Evolutionary conservation across 768 basidiomycete species (phyloP), one percentile per base, ranked within the genome.

Genomic region (Pulveroboletus sp.): DNA sequence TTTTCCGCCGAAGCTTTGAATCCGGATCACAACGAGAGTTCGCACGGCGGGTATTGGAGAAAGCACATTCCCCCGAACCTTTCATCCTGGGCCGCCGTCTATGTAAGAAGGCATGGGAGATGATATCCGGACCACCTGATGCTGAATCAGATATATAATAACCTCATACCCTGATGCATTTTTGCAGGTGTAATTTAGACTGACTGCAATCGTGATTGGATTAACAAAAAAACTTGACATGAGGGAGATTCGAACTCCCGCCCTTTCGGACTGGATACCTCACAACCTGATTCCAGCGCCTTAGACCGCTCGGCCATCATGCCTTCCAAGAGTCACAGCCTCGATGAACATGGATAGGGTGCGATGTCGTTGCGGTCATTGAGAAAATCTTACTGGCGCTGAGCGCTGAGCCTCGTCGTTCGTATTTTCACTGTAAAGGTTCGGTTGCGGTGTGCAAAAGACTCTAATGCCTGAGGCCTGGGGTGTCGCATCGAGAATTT

Each of bases 21-120:
- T 78, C 78, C 1, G 86, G 87, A 11, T 77, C 79, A 49, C 80
- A 84, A 51, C 71, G 60, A 41, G 69, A 80, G 55, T 79, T 90
- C 59, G 81, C 76, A 3, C 57, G 57, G 25, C 79, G 80, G 4
- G 65, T 83, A 14, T 81, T 79, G 77, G 80, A 84, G 60, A 87
- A 84, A 61, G 78, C 84, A 16, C 73, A 70, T 67, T 78, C 80
- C 1, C 72, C 73, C 12, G 83, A 87, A 45, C 87, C 87, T 1
- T 79, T 66, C 38, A 55, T 62, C 40, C 67, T 77, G 8, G 73
- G 68, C 12, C 61, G 64, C n/a, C 72, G 66, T n/a, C 69, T 69
- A 6, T 65, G 65, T 52, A 60, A 63, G 49, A 65, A 67, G 54
- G 68, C 71, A 62, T 74, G 72, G 74, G 65, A 70, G 58, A 63